Evolutionary conservation across 306 rosid genomes (phyloP).

Genomic region (Rosa chinensis): DNA sequence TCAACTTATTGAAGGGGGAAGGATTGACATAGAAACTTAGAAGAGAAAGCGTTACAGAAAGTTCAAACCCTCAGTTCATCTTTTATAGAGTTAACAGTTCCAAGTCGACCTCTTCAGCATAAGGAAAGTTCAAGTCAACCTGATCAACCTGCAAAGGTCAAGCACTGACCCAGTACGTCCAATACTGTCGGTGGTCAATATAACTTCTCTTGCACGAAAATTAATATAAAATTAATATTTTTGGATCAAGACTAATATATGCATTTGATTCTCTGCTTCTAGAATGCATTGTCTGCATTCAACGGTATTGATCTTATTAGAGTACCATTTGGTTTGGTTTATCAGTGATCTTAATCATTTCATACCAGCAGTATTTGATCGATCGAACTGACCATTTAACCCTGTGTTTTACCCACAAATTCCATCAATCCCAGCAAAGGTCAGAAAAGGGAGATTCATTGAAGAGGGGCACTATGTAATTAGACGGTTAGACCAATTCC

Average conservation of each 20-base stretch:
- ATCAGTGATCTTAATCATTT: too few relatives aligned
- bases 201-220: not conserved
- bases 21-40: not conserved
- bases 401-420: too few relatives aligned
- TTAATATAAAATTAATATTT: too few relatives aligned
- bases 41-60: not conserved
- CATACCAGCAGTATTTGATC: too few relatives aligned
- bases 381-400: too few relatives aligned
- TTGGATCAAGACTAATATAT: not conserved
- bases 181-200: not conserved
- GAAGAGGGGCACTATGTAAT: too few relatives aligned
- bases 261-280: not conserved
- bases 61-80: not conserved
- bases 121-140: not conserved
- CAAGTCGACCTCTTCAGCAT: not conserved
- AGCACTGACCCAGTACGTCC: not conserved
- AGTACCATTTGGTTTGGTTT: too few relatives aligned
- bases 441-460: too few relatives aligned
- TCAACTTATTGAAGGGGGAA: not conserved
- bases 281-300: not conserved
- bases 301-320: not conserved
- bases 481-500: too few relatives aligned
- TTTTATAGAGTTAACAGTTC: not conserved
- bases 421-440: too few relatives aligned
- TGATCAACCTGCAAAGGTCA: not conserved